Evolutionary conservation across 2,329 filamentous ascomycete species (phyloP).

Genomic region (Nemania sp.): DNA sequence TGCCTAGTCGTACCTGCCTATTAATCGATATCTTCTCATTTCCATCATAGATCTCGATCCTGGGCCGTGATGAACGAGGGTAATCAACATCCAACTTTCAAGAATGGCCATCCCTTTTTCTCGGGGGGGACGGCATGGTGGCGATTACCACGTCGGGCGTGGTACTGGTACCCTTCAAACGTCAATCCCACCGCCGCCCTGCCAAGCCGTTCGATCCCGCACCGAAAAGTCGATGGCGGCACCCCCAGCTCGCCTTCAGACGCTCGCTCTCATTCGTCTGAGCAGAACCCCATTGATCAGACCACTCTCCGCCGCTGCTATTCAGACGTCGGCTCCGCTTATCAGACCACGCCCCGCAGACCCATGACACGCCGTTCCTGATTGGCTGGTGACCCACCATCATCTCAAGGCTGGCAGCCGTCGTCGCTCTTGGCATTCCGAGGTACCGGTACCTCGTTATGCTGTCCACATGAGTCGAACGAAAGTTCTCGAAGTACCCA

Average conservation of each 20-base stretch:
- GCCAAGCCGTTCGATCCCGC: constrained; percentile 39
- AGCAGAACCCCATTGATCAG: constrained; percentile 19
- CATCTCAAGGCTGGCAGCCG: constrained; percentile 2
- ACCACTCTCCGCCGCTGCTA: constrained; percentile 22
- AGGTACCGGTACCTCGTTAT: constrained; percentile 22
- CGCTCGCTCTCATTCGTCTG: constrained; percentile 24
- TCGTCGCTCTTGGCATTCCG: constrained; percentile 1
- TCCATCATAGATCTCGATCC: constrained; percentile 29
- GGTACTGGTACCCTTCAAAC: neutral
- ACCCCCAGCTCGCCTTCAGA: constrained; percentile 26
- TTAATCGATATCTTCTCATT: constrained; percentile 25
- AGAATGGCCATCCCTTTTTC: constrained; percentile 4
- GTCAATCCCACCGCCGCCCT: constrained; percentile 12
- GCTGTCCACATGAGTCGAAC: neutral
- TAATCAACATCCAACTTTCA: constrained; percentile 16
- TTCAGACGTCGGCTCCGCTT: constrained; percentile 21
- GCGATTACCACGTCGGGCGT: too few relatives aligned
- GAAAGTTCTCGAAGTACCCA: too few relatives aligned
- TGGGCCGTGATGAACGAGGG: constrained; percentile 30
- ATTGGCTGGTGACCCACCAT: constrained; percentile 4
- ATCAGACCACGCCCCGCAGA: constrained; percentile 25
- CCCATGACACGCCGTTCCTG: constrained; percentile 10
- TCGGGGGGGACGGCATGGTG: too few relatives aligned
- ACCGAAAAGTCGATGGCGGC: constrained; percentile 39
- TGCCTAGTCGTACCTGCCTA: too few relatives aligned